Base-by-base conservation (phyloP, 2,329 filamentous ascomycete species). In the Cladophialophora bantiana region DNA sequence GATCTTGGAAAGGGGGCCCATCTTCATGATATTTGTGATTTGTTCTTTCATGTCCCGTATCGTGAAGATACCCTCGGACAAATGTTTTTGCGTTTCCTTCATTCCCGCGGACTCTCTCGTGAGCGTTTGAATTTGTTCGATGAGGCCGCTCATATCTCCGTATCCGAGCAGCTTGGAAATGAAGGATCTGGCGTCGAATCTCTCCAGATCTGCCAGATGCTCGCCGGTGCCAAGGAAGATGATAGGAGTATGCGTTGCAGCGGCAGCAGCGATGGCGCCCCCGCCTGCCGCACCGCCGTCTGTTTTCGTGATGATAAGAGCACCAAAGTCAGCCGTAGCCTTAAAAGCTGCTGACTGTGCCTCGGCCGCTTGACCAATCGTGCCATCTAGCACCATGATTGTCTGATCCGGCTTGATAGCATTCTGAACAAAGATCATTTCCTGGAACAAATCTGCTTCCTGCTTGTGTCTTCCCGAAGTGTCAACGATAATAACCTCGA, bases 41-140 rank as follows among this genome's bases (percentile, higher is more conserved):
- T 99, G 96, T 77, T 99, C 95, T 20, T 95, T 89, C 72, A 99
- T 85, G 77, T 99, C 95, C 63, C 95, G 90, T 38, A 99, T 87
- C 0, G 95, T 97, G 79, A 98, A 99, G 70, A 97, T 94, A 64
- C 95, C 95, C 75, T 97, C 94, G 6, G 93, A 91, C 72, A 99
- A 96, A 82, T 99, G 94, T 83, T 99, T 99, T 85, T 99, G 97
- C 3, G 95, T 98, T 75, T 98, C 94, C 80, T 99, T 98, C 73
- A 80, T 79, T n/a, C 77, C 76, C 1, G 79, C 79, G 0, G 97
- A 95, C 79, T 98, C 94, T 58, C 97, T 87, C 77, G 96, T 97
- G 59, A 99, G 86, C 36, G 90, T 92, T 78, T 99, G 95, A 1
- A 99, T 95, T 77, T 99, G 95, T 80, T 99, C 95, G 10, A 99